These are phyloP conservation scores for Nidula niveotomentosa DNA, from an alignment of 1,284 basidiomycete genomes.

Conservation along the genomic window DNA sequence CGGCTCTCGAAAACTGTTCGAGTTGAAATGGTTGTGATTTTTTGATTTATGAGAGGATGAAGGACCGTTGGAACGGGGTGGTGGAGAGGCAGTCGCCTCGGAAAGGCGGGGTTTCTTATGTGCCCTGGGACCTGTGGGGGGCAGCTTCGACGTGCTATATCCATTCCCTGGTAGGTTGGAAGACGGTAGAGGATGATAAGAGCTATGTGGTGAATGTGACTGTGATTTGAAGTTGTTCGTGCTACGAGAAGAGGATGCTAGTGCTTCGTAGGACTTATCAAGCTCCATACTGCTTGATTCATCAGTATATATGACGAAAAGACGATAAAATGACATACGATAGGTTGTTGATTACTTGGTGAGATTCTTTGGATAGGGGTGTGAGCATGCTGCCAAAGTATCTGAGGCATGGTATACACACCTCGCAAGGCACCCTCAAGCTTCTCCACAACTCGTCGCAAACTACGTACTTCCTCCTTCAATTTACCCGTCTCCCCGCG, in stretches of 20 bases:
- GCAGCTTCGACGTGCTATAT: slow-evolving; percentile 45
- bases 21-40: slow-evolving; percentile 9
- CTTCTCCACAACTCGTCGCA: slow-evolving; percentile 63
- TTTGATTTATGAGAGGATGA: slow-evolving; percentile 19
- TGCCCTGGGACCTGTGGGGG: slow-evolving; percentile 75
- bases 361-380: slow-evolving; percentile 55
- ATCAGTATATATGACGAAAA: neutral
- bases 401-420: slow-evolving; percentile 23
- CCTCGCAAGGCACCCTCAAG: slow-evolving; percentile 75
- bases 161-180: slow-evolving; percentile 18
- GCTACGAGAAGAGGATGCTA: slow-evolving; percentile 44
- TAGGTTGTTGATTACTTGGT: slow-evolving; percentile 63
- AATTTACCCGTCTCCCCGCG: slow-evolving; percentile 69
- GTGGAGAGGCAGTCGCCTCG: slow-evolving; percentile 47
- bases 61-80: slow-evolving; percentile 26
- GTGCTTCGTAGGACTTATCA: slow-evolving; percentile 67
- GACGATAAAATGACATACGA: slow-evolving; percentile 50
- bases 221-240: slow-evolving; percentile 34
- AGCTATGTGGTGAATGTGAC: slow-evolving; percentile 37
- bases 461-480: slow-evolving; percentile 74
- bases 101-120: slow-evolving; percentile 74
- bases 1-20: slow-evolving; percentile 9
- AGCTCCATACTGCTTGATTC: slow-evolving; percentile 51
- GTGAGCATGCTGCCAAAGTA: neutral
- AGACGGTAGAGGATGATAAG: slow-evolving; percentile 30